Evolutionary conservation across 2,329 filamentous ascomycete species (phyloP), one percentile per base, ranked within the genome.

Genomic region (Colletotrichum siamense): DNA sequence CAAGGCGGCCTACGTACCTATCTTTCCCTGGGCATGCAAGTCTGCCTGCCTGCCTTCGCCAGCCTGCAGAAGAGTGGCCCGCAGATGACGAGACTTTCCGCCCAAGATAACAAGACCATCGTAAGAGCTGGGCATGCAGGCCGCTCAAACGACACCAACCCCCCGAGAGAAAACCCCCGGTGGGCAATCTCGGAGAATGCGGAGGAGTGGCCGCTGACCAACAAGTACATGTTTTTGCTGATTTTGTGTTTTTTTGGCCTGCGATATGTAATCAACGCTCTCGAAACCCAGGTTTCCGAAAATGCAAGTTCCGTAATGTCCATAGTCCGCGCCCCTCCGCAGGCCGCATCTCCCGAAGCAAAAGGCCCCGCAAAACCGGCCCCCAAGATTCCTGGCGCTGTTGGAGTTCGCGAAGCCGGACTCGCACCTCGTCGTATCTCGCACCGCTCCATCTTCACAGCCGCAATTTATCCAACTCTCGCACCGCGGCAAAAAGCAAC

Each of bases 281-380:
- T 62, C 39, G 28, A 28, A 10, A 16, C 26, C 59, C 59, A 34
- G 26, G 30, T 10, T 62, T 62, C 28, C 6, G 18, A n/a, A 49
- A 5, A 22, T n/a, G 1, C 44, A 22, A 49, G 13, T 18, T 57
- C 44, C 30, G 55, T 15, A 12, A 5, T 36, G 10, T 69, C 28
- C 49, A 36, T 18, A 9, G 69, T n/a, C n/a, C 16, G 69, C n/a
- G 69, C n/a, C 62, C 55, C 68, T 67, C 73, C 55, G 28, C 30
- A 52, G 63, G 69, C 73, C 69, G 73, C 73, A 67, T 67, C 36
- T 72, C 39, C 73, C 73, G 62, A 75, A 75, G 26, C 18, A n/a
- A 49, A 15, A 69, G 36, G 24, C 44, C 70, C 73, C 73, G 22
- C 73, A 61, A 64, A 55, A 49, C 28, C 73, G 64, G 44, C 57